Base-by-base conservation (phyloP, 164 flowering plant species). In the Magnolia changhungtana region DNA sequence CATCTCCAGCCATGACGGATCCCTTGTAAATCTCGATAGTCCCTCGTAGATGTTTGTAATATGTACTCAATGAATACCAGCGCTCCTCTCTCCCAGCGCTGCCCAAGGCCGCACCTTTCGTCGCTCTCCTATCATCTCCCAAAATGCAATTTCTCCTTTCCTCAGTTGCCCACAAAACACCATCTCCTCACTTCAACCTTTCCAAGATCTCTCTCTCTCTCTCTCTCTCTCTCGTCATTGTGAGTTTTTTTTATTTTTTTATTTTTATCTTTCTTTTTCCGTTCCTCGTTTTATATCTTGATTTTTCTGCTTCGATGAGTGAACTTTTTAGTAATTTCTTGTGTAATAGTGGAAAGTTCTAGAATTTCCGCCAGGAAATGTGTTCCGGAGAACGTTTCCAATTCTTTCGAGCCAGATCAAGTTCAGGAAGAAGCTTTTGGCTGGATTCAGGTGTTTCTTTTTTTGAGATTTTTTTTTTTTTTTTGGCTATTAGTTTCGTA, bases 371-470 rank as follows among this genome's bases (percentile, higher is more conserved):
- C 24, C 3, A 49, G 73, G 73, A 82, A 72, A 76, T 84, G 85
- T 75, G 73, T 64, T 29, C 52, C 84, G 8, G 79, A 78, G 50
- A 81, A 79, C 49, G 23, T 72, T 19, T 84, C 86, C 10, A 80
- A 74, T 78, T 72, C 82, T 72, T 78, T 58, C 1, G 79, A 74
- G 24, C 67, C 70, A 8, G 81, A 73, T 66, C 73, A 61, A 58
- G 78, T 19, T 65, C 75, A 10, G 19, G 21, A 59, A 59, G 50
- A 27, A 10, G 21, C 8, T 45, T 52, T 67, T 19, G 8, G 49
- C 24, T 70, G 18, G 59, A 51, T 11, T 2, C 71, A 73, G 55
- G 72, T 72, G 61, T 55, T 55, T 10, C 29, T 1, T 1, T 27
- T 27, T 27, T 27, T 2, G 29, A 27, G 29, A 1, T 55, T 55